A percentile compares a stretch with the other conserved stretches of the same genome.
Evolutionary conservation across 208 protist genomes (phyloP).

Genomic region (Crithidia fasciculata): DNA sequence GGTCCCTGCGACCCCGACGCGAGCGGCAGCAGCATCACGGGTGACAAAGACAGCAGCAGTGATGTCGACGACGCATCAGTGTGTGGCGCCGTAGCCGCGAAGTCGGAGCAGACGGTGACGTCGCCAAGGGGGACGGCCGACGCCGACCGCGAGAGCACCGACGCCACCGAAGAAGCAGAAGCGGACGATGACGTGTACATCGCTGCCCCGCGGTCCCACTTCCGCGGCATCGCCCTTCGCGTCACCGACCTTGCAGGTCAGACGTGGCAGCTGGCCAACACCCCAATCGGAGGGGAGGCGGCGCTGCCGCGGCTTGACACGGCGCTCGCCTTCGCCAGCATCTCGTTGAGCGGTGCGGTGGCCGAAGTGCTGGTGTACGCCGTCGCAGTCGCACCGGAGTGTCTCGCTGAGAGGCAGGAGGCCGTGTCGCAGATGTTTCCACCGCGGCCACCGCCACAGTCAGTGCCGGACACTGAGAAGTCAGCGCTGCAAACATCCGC

Average conservation of each 20-base stretch:
- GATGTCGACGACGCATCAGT: not conserved
- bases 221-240: slow-evolving; percentile 24
- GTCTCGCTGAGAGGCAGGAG: not conserved
- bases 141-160: not conserved
- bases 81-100: not conserved
- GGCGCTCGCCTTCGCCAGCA: slow-evolving; percentile 8
- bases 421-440: not conserved
- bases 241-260: slow-evolving; percentile 4
- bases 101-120: not conserved
- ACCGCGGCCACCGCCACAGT: not conserved
- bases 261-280: slow-evolving; percentile 21
- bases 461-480: no score
- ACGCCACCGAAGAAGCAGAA: no score
- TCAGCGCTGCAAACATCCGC: no score
- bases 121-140: no score
- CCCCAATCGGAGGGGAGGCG: not conserved
- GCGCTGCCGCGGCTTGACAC: not conserved
- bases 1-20: not conserved
- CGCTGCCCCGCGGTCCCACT: not conserved
- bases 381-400: not conserved
- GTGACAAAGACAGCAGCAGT: not conserved
- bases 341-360: slow-evolving; percentile 19
- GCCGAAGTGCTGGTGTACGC: slow-evolving; percentile 17
- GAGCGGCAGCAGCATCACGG: not conserved
- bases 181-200: not conserved